Evolutionary conservation across 352 stramenopile species (phyloP).

Genomic region (Phytopythium aichiense): DNA sequence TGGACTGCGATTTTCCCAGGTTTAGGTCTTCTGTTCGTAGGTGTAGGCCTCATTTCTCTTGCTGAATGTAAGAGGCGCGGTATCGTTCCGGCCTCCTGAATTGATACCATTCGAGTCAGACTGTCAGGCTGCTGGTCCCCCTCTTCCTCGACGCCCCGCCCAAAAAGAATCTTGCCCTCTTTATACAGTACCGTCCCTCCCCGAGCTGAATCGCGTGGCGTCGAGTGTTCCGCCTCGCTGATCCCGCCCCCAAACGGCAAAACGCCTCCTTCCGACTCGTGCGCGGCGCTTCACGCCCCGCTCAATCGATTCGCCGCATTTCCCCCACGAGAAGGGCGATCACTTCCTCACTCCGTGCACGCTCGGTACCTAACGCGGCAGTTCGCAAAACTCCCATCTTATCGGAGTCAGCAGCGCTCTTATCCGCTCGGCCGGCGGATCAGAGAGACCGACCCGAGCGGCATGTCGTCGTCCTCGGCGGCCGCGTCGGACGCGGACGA

Average conservation of each 20-base stretch:
- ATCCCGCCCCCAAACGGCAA: neutral
- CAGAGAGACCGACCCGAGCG: neutral
- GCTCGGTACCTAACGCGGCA: too few species aligned
- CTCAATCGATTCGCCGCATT: neutral
- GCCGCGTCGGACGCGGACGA: slow-evolving; percentile 15
- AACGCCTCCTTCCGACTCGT: neutral
- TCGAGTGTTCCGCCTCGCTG: neutral
- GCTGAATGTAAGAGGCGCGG: neutral
- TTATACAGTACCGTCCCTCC: too few species aligned
- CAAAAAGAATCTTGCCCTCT: too few species aligned
- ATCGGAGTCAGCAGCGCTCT: neutral
- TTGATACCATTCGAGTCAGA: neutral
- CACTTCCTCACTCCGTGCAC: too few species aligned
- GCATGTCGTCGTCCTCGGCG: slow-evolving; percentile 25
- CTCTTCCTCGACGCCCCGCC: neutral
- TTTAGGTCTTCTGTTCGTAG: neutral
- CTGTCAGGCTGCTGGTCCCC: neutral
- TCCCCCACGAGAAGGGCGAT: too few species aligned
- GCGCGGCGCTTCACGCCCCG: neutral
- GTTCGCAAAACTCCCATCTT: neutral
- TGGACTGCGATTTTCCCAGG: neutral
- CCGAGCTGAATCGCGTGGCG: neutral
- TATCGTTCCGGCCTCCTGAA: neutral
- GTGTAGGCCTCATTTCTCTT: neutral
- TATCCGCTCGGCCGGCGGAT: neutral